Evolutionary conservation across 192 early-diverging fungal genomes (phyloP).

Genomic region (Gamsiella multidivaricata): DNA sequence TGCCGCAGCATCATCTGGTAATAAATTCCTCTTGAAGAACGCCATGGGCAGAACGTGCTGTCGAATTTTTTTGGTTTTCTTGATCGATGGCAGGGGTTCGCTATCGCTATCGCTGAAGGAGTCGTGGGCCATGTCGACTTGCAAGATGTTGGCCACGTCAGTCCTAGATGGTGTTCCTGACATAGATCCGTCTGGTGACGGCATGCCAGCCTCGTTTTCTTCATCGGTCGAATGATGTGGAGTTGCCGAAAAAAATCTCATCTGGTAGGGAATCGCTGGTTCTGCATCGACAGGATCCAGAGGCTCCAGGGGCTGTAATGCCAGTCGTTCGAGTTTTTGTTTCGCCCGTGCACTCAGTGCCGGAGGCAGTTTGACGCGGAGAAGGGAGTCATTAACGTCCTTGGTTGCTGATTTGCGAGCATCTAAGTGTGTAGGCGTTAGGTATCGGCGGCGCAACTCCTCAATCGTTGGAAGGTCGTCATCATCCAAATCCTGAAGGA

Average conservation of each 20-base stretch:
- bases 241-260: no score
- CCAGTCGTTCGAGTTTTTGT: conserved; percentile 12
- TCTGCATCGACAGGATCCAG: conserved; percentile 6
- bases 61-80: conserved; percentile 4
- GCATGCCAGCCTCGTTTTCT: no score
- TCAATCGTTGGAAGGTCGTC: conserved; percentile 21
- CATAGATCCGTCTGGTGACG: background rate
- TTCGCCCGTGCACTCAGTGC: background rate
- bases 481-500: conserved; percentile 24
- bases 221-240: no score
- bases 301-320: background rate
- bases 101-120: background rate
- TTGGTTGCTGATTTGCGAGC: background rate
- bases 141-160: background rate
- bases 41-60: conserved; percentile 33
- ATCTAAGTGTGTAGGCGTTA: background rate
- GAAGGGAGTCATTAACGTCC: background rate
- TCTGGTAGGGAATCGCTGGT: background rate
- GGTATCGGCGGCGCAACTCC: conserved; percentile 11
- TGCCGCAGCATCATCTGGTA: conserved; percentile 16
- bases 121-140: background rate
- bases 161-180: background rate
- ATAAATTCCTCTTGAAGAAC: conserved; percentile 19
- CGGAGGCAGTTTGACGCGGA: background rate
- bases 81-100: background rate